Conservation (phyloP, 2,329 filamentous ascomycete genomes). For the Lasiodiplodia gonubiensis region DNA sequence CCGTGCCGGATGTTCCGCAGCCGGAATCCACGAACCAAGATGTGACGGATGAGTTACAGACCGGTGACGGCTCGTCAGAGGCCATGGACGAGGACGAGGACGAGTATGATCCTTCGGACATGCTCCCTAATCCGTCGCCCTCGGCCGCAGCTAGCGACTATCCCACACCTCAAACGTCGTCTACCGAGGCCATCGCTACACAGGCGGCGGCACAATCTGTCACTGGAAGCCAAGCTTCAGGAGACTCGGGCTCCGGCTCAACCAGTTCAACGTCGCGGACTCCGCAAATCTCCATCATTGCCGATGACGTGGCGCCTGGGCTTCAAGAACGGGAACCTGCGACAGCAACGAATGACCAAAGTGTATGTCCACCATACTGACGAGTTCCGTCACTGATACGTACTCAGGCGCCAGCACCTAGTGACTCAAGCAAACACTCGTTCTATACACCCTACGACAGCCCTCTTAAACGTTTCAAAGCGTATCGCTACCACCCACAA, state of each 20-base stretch:
- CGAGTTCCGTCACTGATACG: constrained; percentile 28
- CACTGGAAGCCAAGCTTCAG: not conserved
- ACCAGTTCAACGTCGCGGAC: constrained; percentile 9
- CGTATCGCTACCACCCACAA: constrained; percentile 86
- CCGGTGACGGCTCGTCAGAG: constrained; percentile 19
- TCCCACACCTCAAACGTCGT: constrained; percentile 3
- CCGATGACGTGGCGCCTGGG: constrained; percentile 50
- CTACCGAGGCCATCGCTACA: not conserved
- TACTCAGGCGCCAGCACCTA: constrained; percentile 1
- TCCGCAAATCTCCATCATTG: constrained; percentile 33
- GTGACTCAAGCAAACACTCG: not conserved
- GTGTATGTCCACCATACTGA: constrained; percentile 34
- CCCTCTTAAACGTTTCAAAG: constrained; percentile 80
- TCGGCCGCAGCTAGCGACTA: constrained; percentile 6
- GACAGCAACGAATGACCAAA: constrained; percentile 21
- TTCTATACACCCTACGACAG: constrained; percentile 75
- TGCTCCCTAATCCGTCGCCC: constrained; percentile 34
- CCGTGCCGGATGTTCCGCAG: not conserved
- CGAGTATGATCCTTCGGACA: constrained; percentile 43
- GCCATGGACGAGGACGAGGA: constrained; percentile 29
- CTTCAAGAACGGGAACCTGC: constrained; percentile 38
- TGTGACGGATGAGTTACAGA: constrained; percentile 36
- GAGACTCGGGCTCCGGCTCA: not conserved
- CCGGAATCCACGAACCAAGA: not conserved
- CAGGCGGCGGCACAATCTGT: not conserved